These are phyloP conservation scores for Amanita inopinata DNA, from an alignment of 768 basidiomycete genomes.

Conservation along the genomic window DNA sequence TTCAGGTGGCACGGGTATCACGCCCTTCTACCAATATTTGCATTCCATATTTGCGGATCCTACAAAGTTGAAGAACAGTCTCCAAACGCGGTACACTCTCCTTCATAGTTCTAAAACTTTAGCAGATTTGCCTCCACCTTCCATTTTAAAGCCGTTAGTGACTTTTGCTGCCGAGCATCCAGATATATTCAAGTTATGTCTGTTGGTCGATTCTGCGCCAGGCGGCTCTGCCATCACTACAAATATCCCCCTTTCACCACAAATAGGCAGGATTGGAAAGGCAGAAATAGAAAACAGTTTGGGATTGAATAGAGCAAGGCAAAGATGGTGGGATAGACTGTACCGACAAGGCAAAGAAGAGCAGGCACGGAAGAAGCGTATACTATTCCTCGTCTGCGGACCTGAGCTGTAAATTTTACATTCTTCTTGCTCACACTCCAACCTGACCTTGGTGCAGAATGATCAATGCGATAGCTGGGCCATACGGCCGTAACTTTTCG, in stretches of 20 bases:
- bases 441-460: constrained; percentile 37
- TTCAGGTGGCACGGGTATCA: constrained; percentile 82
- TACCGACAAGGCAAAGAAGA: constrained; percentile 16
- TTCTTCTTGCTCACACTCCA: background rate
- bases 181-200: constrained; percentile 40
- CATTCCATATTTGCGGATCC: constrained; percentile 37
- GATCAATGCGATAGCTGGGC: constrained; percentile 67
- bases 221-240: constrained; percentile 18
- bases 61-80: constrained; percentile 7
- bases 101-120: constrained; percentile 59
- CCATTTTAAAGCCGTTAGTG: constrained; percentile 44
- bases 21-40: constrained; percentile 76
- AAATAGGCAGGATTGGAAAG: constrained; percentile 47
- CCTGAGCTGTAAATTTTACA: constrained; percentile 59
- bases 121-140: constrained; percentile 60
- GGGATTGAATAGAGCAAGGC: constrained; percentile 15
- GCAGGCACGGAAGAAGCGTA: constrained; percentile 24
- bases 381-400: constrained; percentile 71
- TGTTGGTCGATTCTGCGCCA: constrained; percentile 52
- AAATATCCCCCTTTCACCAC: constrained; percentile 19
- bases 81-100: constrained; percentile 53
- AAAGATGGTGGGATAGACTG: constrained; percentile 28
- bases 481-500: constrained; percentile 65
- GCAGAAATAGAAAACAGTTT: constrained; percentile 35
- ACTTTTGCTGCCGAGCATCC: constrained; percentile 41